These are phyloP conservation scores for Prinsepia uniflora DNA, from an alignment of 306 rosid genomes.

Conservation along the genomic window DNA sequence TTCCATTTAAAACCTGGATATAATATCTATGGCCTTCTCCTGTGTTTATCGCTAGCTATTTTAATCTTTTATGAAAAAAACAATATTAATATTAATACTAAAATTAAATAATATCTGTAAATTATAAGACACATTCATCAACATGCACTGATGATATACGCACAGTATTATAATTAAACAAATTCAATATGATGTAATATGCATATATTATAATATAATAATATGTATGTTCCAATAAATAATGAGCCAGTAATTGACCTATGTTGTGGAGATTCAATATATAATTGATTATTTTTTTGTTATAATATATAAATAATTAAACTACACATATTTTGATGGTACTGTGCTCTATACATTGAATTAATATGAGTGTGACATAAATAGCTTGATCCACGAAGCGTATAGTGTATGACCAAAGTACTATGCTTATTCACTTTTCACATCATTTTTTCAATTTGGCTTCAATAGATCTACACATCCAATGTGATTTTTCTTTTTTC, in stretches of 20 bases:
- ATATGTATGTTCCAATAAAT: background rate
- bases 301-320: background rate
- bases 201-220: background rate
- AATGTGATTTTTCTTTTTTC: too few species aligned
- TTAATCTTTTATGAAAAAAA: too few species aligned
- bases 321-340: background rate
- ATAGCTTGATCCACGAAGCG: background rate
- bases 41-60: too few species aligned
- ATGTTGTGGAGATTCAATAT: background rate
- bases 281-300: background rate
- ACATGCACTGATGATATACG: too few species aligned
- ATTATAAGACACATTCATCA: too few species aligned
- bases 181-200: background rate
- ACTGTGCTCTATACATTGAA: background rate
- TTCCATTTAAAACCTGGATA: too few species aligned
- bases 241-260: conserved; percentile 2
- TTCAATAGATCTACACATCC: too few species aligned
- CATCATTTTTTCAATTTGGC: background rate
- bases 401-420: background rate
- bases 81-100: too few species aligned
- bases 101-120: too few species aligned
- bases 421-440: background rate
- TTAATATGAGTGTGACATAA: background rate
- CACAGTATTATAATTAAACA: background rate
- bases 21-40: too few species aligned